Evolutionary conservation across 2,329 filamentous ascomycete genomes (phyloP).

Genomic region (Ophiostoma novo-ulmi): DNA sequence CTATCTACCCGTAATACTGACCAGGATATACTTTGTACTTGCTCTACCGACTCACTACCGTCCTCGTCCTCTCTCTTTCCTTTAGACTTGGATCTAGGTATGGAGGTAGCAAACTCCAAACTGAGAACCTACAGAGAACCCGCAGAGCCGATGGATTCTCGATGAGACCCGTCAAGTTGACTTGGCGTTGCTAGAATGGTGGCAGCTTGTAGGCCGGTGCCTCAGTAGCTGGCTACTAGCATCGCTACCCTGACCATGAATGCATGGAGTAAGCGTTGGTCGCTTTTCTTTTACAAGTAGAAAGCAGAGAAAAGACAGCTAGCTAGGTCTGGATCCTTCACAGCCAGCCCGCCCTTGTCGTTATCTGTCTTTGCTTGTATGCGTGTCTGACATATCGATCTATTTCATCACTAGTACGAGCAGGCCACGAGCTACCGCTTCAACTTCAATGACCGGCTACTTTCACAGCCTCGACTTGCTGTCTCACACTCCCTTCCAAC

Average conservation of each 20-base stretch:
- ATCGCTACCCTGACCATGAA: too few relatives aligned
- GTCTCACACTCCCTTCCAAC: not conserved
- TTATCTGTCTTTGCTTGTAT: not conserved
- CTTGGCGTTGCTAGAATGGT: not conserved
- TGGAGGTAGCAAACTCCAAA: not conserved
- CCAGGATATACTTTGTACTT: not conserved
- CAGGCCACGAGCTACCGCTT: not conserved
- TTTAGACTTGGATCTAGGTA: not conserved
- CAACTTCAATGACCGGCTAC: too few relatives aligned
- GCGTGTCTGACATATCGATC: not conserved
- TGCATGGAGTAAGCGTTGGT: too few relatives aligned
- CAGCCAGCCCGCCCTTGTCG: too few relatives aligned
- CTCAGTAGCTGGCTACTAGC: not conserved
- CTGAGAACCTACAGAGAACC: not conserved
- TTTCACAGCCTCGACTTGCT: not conserved
- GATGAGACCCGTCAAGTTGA: not conserved
- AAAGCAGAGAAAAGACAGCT: too few relatives aligned
- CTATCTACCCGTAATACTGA: not conserved
- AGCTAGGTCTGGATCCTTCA: too few relatives aligned
- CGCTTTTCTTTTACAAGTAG: too few relatives aligned
- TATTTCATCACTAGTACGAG: not conserved
- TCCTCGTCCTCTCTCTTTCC: not conserved
- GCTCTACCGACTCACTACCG: not conserved
- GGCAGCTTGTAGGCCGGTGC: not conserved
- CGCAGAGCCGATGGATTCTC: conserved; percentile 7